These are phyloP conservation scores for Spergularia bocconei DNA, from an alignment of 148 eudicot genomes.

Conservation along the genomic window DNA sequence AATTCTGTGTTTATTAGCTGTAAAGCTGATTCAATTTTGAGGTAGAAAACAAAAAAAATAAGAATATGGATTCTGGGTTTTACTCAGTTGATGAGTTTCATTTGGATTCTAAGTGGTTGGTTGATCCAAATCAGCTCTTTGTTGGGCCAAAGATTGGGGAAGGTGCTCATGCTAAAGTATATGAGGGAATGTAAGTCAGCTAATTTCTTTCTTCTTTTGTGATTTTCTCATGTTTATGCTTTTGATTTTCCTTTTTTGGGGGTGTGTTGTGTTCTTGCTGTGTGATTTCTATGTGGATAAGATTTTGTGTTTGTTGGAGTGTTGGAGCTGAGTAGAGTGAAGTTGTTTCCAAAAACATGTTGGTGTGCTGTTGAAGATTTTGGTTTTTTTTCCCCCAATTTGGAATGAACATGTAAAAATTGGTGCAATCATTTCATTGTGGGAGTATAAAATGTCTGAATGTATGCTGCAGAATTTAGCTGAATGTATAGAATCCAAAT, in stretches of 20 bases:
- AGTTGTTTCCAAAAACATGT: slow-evolving; percentile 3
- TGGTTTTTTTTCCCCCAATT: background rate
- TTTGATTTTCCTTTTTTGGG: background rate
- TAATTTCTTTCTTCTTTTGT: background rate
- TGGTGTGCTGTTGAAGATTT: background rate
- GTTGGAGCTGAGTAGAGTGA: background rate
- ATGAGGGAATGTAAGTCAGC: slow-evolving; percentile 47
- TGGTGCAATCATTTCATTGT: background rate
- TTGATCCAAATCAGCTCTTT: slow-evolving; percentile 50
- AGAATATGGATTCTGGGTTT: slow-evolving; percentile 37
- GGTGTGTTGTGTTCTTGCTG: background rate
- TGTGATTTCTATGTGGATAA: slow-evolving; percentile 5
- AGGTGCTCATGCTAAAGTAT: slow-evolving; percentile 56
- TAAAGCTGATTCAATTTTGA: slow-evolving; percentile 17
- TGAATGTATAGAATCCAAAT: background rate
- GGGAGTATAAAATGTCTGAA: background rate
- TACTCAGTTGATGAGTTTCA: slow-evolving; percentile 35
- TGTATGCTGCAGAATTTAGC: background rate
- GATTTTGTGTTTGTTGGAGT: background rate
- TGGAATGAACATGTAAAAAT: slow-evolving; percentile 8
- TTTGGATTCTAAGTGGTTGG: slow-evolving; percentile 42
- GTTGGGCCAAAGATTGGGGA: slow-evolving; percentile 54
- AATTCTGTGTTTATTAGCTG: slow-evolving; percentile 10
- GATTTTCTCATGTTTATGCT: background rate
- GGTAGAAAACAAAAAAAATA: background rate